A percentile compares a stretch with the other conserved stretches of the same genome.
These are phyloP conservation scores for Westerdykella sp. DNA, from an alignment of 2,329 filamentous ascomycete species.

Conservation along the genomic window DNA sequence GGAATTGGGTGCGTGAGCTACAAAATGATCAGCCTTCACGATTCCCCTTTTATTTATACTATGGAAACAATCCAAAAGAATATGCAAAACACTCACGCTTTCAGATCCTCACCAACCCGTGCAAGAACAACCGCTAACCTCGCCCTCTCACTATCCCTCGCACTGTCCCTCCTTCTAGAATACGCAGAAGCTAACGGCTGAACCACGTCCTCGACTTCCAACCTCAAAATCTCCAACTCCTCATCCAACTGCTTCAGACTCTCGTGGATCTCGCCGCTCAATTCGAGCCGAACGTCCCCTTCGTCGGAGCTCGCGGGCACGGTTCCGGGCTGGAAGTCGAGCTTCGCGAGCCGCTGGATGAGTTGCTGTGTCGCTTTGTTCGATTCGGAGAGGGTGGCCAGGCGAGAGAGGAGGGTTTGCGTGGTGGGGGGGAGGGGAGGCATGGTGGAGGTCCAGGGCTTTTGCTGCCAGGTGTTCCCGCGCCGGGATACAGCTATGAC, in stretches of 20 bases:
- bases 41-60: neutral
- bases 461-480: conserved; percentile 21
- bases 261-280: conserved; percentile 74
- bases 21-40: neutral
- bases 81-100: conserved; percentile 49
- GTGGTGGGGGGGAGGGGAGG: conserved; percentile 31
- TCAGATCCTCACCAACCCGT: conserved; percentile 64
- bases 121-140: conserved; percentile 61
- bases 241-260: conserved; percentile 72
- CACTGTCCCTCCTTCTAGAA: conserved; percentile 42
- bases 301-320: conserved; percentile 56
- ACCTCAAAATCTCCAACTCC: conserved; percentile 71
- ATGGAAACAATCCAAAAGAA: conserved; percentile 46
- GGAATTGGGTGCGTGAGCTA: conserved; percentile 62
- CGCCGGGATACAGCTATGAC: conserved; percentile 20
- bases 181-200: conserved; percentile 23
- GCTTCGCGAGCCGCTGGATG: conserved; percentile 52
- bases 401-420: conserved; percentile 41
- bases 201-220: conserved; percentile 68
- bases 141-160: conserved; percentile 57
- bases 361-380: conserved; percentile 50
- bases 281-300: conserved; percentile 62
- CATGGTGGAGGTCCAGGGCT: conserved; percentile 23
- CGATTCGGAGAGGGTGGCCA: conserved; percentile 48
- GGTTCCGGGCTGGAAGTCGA: conserved; percentile 57